Evolutionary conservation across 306 rosid genomes (phyloP).

Genomic region (Medicago truncatula): MtrunA17r5.0-ANR NC_053042.1:17323501-17324000

Average conservation of each 20-base stretch:
- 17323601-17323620: constrained; percentile 84
- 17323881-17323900: too few relatives aligned
- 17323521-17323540: too few relatives aligned
- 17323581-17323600: constrained; percentile 59
- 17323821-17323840: not conserved
- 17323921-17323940: constrained; percentile 79
- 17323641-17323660: constrained; percentile 89
- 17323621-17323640: constrained; percentile 50
- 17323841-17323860: not conserved
- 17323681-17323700: not conserved
- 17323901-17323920: too few relatives aligned
- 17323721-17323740: too few relatives aligned
- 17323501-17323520: too few relatives aligned
- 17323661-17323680: constrained; percentile 55
- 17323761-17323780: too few relatives aligned
- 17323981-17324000: not conserved
- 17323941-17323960: not conserved
- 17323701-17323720: not conserved
- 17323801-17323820: not conserved
- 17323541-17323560: too few relatives aligned
- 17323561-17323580: too few relatives aligned
- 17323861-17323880: not conserved
- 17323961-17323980: not conserved
- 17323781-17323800: too few relatives aligned
- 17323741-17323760: too few relatives aligned